Percentiles rank a stretch among this genome's conserved stretches.
phyloP scores from a whole-genome alignment of 1,139 yeast genomes.

The Pichia sp. region DNA sequence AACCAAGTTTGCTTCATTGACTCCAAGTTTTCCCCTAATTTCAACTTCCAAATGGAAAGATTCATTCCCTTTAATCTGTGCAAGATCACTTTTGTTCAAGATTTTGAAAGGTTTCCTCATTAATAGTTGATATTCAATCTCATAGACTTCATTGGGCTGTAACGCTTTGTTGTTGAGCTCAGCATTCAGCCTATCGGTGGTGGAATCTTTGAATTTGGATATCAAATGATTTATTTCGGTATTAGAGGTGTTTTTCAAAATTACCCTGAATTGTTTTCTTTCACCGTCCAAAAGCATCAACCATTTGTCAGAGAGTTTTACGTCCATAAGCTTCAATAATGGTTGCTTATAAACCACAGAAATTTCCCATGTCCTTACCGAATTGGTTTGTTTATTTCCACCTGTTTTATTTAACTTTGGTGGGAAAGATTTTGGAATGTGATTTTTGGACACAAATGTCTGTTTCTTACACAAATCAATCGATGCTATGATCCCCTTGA shows the following conservation, averaged over 20 bases:
- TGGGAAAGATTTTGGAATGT: conserved; percentile 1
- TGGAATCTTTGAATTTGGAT: conserved; percentile 69
- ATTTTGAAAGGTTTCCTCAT: conserved; percentile 53
- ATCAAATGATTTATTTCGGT: conserved; percentile 54
- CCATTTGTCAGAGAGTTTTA: conserved; percentile 61
- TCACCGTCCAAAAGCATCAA: conserved; percentile 83
- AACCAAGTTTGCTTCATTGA: conserved; percentile 59
- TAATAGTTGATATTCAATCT: conserved; percentile 65
- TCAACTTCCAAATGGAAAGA: conserved; percentile 47
- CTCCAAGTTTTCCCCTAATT: conserved; percentile 68
- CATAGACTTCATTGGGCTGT: conserved; percentile 63
- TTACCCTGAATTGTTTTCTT: conserved; percentile 44
- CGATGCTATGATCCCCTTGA: conserved; percentile 44
- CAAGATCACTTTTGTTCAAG: conserved; percentile 29
- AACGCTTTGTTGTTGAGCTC: conserved; percentile 39
- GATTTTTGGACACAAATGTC: conserved; percentile 32
- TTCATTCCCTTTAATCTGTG: conserved; percentile 22
- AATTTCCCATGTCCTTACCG: conserved; percentile 11
- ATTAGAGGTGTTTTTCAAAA: conserved; percentile 53
- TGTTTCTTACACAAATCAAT: conserved; percentile 42
- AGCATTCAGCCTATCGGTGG: conserved; percentile 57
- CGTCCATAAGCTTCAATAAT: conserved; percentile 46
- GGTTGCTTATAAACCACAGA: conserved; percentile 67
- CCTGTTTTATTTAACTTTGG: conserved; percentile 6
- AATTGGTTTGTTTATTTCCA: not conserved